Conservation (phyloP, 306 rosid species). For the Castanea mollissima region DNA sequence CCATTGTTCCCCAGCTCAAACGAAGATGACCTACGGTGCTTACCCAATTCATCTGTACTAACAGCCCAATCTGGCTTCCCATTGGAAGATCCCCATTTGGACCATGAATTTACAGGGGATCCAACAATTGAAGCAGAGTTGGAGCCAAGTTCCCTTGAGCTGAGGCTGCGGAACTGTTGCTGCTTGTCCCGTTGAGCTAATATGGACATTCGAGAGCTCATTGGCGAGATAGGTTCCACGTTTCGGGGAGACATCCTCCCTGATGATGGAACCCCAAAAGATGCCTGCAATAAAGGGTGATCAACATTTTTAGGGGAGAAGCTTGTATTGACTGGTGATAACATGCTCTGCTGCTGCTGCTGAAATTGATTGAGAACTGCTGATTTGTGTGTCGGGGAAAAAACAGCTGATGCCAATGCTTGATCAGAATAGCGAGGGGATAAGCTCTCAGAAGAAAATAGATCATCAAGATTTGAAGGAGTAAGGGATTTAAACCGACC, state of each 20-base stretch:
- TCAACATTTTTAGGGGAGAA: conserved; percentile 68
- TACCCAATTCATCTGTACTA: conserved; percentile 61
- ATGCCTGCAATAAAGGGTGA: conserved; percentile 64
- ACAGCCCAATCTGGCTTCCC: conserved; percentile 84
- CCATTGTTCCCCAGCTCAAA: conserved; percentile 85
- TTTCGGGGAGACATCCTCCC: conserved; percentile 90
- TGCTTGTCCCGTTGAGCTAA: conserved; percentile 78
- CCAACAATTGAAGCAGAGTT: conserved; percentile 52
- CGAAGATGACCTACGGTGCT: conserved; percentile 76
- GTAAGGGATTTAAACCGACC: conserved; percentile 71
- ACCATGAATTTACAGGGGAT: conserved; percentile 63
- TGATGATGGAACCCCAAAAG: conserved; percentile 67
- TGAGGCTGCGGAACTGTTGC: conserved; percentile 92
- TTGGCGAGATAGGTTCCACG: conserved; percentile 84
- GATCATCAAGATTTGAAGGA: conserved; percentile 89
- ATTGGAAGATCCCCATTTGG: conserved; percentile 81
- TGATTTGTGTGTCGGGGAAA: conserved; percentile 90
- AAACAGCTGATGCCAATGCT: conserved; percentile 60
- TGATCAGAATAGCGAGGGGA: conserved; percentile 85
- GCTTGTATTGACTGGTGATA: conserved; percentile 80
- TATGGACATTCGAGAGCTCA: conserved; percentile 72
- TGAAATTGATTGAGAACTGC: conserved; percentile 82
- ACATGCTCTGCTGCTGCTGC: conserved; percentile 85
- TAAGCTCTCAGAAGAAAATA: conserved; percentile 79
- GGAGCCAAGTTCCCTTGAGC: conserved; percentile 82